Percentiles rank a stretch among this genome's conserved stretches.
Conservation (phyloP, 2,329 filamentous ascomycete species). For the Aspergillus neoniger region DNA sequence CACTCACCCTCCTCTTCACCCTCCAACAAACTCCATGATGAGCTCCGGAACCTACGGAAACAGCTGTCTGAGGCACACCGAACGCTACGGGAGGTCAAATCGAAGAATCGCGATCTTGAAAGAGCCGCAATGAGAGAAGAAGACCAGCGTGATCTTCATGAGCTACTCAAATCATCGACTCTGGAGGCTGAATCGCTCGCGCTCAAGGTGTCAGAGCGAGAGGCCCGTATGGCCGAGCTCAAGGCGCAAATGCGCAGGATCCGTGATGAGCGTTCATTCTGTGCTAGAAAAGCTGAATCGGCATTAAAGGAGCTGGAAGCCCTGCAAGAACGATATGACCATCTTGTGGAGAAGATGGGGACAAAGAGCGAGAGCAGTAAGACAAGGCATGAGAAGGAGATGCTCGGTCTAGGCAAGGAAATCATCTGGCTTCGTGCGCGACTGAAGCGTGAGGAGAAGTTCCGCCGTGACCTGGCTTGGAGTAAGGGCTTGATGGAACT, state of each 20-base stretch:
- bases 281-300: conserved; percentile 43
- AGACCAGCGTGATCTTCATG: conserved; percentile 48
- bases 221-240: conserved; percentile 61
- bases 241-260: conserved; percentile 65
- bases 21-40: conserved; percentile 47
- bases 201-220: conserved; percentile 69
- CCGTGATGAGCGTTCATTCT: conserved; percentile 49
- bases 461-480: conserved; percentile 78
- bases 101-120: conserved; percentile 53
- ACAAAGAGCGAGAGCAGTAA: conserved; percentile 44
- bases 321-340: conserved; percentile 64
- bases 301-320: conserved; percentile 47
- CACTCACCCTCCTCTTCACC: conserved; percentile 57
- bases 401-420: conserved; percentile 82
- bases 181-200: conserved; percentile 66
- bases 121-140: conserved; percentile 51
- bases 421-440: conserved; percentile 87
- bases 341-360: conserved; percentile 54
- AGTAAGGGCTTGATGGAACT: conserved; percentile 86
- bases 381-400: conserved; percentile 59
- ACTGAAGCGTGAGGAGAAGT: conserved; percentile 75
- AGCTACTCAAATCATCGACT: conserved; percentile 50
- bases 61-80: conserved; percentile 64
- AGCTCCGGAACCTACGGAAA: conserved; percentile 60
- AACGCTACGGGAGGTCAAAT: conserved; percentile 58